Conservation (phyloP, 208 protist genomes). For the Endotrypanum monterogeii region DNA sequence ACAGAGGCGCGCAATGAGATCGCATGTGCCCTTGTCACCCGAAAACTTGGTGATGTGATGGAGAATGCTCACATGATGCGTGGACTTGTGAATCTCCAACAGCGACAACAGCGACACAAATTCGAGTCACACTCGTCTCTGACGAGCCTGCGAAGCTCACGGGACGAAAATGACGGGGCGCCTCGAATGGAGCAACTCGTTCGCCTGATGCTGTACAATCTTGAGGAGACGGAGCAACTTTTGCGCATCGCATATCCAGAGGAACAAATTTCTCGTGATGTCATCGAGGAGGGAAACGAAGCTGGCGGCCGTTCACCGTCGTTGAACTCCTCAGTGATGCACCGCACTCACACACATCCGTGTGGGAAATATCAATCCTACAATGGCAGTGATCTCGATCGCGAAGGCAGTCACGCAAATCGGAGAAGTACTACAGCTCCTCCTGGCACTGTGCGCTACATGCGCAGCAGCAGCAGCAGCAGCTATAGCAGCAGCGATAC, state of each 20-base stretch:
- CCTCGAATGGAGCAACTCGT: slow-evolving; percentile 42
- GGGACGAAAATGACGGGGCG: slow-evolving; percentile 7
- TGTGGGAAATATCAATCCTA: neutral
- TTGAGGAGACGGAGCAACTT: slow-evolving; percentile 51
- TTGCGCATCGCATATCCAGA: slow-evolving; percentile 42
- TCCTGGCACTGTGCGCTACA: neutral
- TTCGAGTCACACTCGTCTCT: too few relatives aligned
- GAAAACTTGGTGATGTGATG: slow-evolving; percentile 41
- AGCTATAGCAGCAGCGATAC: slow-evolving; percentile 4
- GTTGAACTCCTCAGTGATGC: neutral
- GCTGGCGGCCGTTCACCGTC: neutral
- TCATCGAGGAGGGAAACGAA: neutral
- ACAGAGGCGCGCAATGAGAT: slow-evolving; percentile 1
- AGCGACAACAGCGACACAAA: slow-evolving; percentile 10
- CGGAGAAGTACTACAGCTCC: too few relatives aligned
- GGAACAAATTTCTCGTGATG: neutral
- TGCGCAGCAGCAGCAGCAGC: neutral
- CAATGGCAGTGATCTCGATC: neutral
- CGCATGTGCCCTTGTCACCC: slow-evolving; percentile 22
- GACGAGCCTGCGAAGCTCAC: neutral
- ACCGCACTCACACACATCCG: neutral
- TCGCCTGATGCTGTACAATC: slow-evolving; percentile 32
- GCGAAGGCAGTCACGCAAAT: neutral
- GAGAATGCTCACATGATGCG: slow-evolving; percentile 37
- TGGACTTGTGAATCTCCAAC: slow-evolving; percentile 24